Conservation (phyloP, 2,329 filamentous ascomycete genomes). For the Monascus ruber region DNA sequence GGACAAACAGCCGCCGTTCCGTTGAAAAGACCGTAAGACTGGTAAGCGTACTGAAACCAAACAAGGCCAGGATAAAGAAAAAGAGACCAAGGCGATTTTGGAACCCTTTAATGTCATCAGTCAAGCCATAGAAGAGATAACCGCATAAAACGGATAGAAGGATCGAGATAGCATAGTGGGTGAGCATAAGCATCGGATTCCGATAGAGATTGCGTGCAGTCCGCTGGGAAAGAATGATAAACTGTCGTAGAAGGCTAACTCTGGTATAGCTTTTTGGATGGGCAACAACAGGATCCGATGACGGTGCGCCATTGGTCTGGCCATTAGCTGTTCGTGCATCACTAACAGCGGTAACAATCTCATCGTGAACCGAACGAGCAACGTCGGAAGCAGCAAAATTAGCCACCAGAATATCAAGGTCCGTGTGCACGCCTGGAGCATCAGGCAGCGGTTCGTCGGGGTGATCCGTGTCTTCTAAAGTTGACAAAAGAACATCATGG, state of each 20-base stretch:
- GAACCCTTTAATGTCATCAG: slow-evolving; percentile 92
- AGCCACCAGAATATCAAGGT: slow-evolving; percentile 69
- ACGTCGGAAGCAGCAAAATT: slow-evolving; percentile 71
- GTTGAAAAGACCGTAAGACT: slow-evolving; percentile 87
- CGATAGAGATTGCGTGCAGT: slow-evolving; percentile 97
- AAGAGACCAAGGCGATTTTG: slow-evolving; percentile 95
- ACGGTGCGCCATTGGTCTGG: slow-evolving; percentile 46
- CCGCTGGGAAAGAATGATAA: slow-evolving; percentile 74
- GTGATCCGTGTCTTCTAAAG: slow-evolving; percentile 58
- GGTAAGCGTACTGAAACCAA: slow-evolving; percentile 92
- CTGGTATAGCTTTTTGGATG: slow-evolving; percentile 73
- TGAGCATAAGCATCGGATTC: slow-evolving; percentile 96
- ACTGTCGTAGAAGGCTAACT: slow-evolving; percentile 68
- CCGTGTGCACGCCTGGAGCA: slow-evolving; percentile 53
- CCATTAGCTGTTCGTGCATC: slow-evolving; percentile 57
- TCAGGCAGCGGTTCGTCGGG: slow-evolving; percentile 48
- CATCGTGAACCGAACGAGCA: slow-evolving; percentile 59
- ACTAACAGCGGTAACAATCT: slow-evolving; percentile 61
- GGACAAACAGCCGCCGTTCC: slow-evolving; percentile 80
- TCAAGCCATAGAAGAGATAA: slow-evolving; percentile 91
- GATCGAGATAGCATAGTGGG: slow-evolving; percentile 95
- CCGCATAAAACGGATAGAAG: slow-evolving; percentile 87
- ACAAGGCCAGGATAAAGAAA: slow-evolving; percentile 91
- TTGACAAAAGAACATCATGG: slow-evolving; percentile 50
- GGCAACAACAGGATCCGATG: slow-evolving; percentile 35